These are phyloP conservation scores for Parmelia sp. DNA, from an alignment of 495 filamentous ascomycete genomes.

Conservation along the genomic window DNA sequence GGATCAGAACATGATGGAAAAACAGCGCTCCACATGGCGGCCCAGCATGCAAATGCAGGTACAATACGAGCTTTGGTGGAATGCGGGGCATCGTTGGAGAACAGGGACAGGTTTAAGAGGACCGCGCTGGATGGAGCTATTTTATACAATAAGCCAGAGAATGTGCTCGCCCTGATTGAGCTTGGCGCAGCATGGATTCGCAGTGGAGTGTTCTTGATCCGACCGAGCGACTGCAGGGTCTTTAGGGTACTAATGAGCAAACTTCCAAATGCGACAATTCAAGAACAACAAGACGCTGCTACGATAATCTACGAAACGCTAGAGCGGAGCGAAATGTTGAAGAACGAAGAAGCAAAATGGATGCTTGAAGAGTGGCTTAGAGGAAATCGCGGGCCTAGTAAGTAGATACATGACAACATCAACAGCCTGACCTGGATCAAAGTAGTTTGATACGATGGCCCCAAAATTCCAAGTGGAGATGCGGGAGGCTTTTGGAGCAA, in stretches of 20 bases:
- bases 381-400: no score
- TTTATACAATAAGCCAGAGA: fast-evolving
- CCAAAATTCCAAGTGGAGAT: no score
- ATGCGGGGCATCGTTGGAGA: background rate
- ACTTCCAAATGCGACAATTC: background rate
- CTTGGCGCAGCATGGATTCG: background rate
- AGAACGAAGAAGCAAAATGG: background rate
- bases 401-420: no score
- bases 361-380: background rate
- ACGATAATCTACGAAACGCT: background rate
- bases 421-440: no score
- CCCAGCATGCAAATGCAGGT: background rate
- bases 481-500: no score
- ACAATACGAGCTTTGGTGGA: background rate
- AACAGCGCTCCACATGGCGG: background rate
- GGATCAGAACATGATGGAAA: background rate
- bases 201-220: background rate
- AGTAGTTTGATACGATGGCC: no score
- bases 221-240: background rate
- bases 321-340: background rate
- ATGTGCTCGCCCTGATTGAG: background rate
- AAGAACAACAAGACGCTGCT: background rate
- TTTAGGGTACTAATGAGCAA: background rate
- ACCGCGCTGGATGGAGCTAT: background rate
- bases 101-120: background rate